Base-by-base conservation (phyloP, 768 basidiomycete genomes). In the Boletus rubropictus region DNA sequence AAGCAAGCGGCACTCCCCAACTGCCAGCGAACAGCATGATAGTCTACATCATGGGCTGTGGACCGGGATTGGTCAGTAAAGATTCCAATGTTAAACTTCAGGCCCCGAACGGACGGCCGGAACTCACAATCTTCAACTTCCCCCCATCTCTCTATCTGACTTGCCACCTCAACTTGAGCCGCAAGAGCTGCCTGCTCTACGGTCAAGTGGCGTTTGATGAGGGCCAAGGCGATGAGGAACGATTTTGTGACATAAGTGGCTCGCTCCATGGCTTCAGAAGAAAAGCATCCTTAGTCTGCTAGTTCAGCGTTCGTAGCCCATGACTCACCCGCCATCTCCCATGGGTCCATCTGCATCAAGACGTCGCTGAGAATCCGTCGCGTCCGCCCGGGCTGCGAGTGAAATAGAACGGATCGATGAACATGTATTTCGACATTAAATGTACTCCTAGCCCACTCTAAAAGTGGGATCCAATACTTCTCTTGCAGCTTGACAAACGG, bases 101-200 rank as follows among this genome's bases (percentile, higher is more conserved):
- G 41, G 38, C 35, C 41, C 44, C 48, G 28, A 36, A 34, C 28
- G 42, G 12, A 42, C 21, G 5, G 28, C 24, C 17, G 18, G 37
- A 25, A 75, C 96, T 74, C 60, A 98, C 95, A 90, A 65, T 98
- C 96, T 72, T 98, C 96, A 0, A 99, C 96, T 69, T 98, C 95
- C n/a, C 96, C 96, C 96, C 96, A 99, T 40, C 84, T 77, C 66
- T 94, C 82, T 50, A 97, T 97, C 70, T 98, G 95, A 63, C 91
- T 94, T 52, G 83, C 76, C 0, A 99, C 95, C 69, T 99, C 96
- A 7, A 95, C 94, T 43, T 86, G 85, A 7, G 91, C 79, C 0
- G 89, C 90, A 41, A 81, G 66, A 2, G 93, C 80, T 8, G 95
- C 94, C 60, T 91, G 73, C 58, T 99, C 89, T 1, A 82, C 89